phyloP scores from a whole-genome alignment of 768 basidiomycete species.

The Macrolepiota albuminosa region DNA sequence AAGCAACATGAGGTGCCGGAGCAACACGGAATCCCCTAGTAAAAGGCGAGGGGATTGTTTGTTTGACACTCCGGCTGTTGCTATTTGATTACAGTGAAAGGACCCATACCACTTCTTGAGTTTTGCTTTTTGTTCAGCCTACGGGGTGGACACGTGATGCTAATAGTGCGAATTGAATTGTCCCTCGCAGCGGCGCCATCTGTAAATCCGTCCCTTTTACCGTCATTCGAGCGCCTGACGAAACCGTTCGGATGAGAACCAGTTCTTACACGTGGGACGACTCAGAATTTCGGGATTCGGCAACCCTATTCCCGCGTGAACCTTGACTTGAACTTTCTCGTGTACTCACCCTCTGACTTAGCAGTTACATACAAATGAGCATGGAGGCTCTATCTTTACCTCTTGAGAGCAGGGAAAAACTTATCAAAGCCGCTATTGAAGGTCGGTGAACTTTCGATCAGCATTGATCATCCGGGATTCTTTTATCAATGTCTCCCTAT shows the following conservation, averaged over 20 bases:
- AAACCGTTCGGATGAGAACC: not conserved
- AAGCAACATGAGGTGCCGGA: constrained; percentile 36
- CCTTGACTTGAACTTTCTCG: not conserved
- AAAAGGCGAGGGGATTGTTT: constrained; percentile 55
- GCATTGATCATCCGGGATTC: not conserved
- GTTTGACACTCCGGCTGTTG: constrained; percentile 42
- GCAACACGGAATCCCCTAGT: constrained; percentile 52
- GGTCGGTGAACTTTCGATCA: constrained; percentile 28
- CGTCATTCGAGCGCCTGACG: not conserved
- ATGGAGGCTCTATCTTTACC: constrained; percentile 29
- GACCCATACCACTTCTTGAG: not conserved
- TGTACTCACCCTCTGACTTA: not conserved
- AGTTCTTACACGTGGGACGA: not conserved
- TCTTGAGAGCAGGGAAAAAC: constrained; percentile 35
- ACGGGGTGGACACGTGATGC: constrained; percentile 30
- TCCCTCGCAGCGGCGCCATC: not conserved
- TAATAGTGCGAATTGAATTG: not conserved
- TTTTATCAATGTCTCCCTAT: not conserved
- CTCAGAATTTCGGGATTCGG: not conserved
- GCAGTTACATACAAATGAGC: constrained; percentile 11
- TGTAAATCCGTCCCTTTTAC: not conserved
- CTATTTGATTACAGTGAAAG: constrained; percentile 8
- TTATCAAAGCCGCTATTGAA: constrained; percentile 58
- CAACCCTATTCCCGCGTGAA: not conserved
- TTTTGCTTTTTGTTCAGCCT: constrained; percentile 36